Percentiles rank a stretch among this genome's conserved stretches.
phyloP scores from a whole-genome alignment of 768 basidiomycete species.

The Phylloporus sp. region DNA sequence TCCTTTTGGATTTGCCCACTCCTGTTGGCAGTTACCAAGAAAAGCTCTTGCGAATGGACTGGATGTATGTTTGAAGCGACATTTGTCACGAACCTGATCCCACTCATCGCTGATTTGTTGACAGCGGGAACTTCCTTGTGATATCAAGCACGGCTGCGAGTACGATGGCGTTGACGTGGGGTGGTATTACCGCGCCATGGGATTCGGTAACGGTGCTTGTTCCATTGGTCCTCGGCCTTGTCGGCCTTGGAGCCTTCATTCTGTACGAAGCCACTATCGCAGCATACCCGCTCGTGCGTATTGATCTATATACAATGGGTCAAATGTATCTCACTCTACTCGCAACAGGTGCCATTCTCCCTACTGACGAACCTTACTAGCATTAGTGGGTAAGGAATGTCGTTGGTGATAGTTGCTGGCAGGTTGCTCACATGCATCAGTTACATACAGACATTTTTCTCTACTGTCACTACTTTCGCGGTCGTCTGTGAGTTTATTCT shows the following conservation, averaged over 20 bases:
- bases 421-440: slow-evolving; percentile 6
- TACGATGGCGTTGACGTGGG: background rate
- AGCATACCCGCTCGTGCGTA: background rate
- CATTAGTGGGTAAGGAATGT: slow-evolving; percentile 16
- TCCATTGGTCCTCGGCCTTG: background rate
- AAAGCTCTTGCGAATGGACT: slow-evolving; percentile 37
- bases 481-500: slow-evolving; percentile 16
- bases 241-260: background rate
- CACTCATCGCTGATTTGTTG: background rate
- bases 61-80: slow-evolving; percentile 30
- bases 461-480: slow-evolving; percentile 13
- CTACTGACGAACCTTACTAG: background rate
- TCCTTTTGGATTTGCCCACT: slow-evolving; percentile 31
- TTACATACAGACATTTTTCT: slow-evolving; percentile 23
- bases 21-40: slow-evolving; percentile 30
- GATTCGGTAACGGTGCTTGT: background rate
- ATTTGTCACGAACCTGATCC: background rate
- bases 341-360: background rate
- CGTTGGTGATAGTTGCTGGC: background rate
- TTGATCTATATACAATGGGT: background rate
- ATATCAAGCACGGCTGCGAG: background rate
- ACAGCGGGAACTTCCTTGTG: background rate
- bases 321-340: background rate
- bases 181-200: background rate
- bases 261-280: background rate